A percentile compares a stretch with the other conserved stretches of the same genome.
Evolutionary conservation across 139 green algal species (phyloP).

Genomic region (Astrephomene gubernaculifera): DNA sequence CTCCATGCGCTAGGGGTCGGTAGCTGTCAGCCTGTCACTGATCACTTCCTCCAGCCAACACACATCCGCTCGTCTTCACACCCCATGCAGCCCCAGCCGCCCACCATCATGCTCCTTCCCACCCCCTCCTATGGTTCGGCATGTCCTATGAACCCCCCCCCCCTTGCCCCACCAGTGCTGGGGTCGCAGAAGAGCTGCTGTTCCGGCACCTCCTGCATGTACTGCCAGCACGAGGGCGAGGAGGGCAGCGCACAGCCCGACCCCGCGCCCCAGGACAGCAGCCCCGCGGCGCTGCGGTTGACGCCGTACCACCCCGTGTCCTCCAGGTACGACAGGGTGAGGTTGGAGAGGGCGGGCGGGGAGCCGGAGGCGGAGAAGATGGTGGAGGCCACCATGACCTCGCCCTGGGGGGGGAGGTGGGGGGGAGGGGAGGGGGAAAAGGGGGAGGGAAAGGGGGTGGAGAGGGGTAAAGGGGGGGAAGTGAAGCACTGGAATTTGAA

Average conservation of each 20-base stretch:
- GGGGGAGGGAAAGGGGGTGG: neutral
- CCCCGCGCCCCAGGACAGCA: slow-evolving; percentile 52
- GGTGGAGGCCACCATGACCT: slow-evolving; percentile 72
- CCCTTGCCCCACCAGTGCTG: neutral
- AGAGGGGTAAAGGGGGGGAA: neutral
- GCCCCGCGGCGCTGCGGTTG: slow-evolving; percentile 46
- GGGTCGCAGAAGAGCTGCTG: slow-evolving; percentile 39
- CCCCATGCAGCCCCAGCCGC: no score
- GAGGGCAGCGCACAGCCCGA: slow-evolving; percentile 52
- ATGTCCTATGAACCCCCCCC: no score
- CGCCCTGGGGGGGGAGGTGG: slow-evolving; percentile 43
- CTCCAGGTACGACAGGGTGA: slow-evolving; percentile 68
- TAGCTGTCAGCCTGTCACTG: no score
- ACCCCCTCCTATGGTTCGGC: no score
- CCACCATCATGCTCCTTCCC: no score
- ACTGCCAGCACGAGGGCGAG: neutral
- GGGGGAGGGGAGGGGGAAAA: neutral
- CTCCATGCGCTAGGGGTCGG: no score
- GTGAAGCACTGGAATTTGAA: neutral
- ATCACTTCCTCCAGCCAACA: no score
- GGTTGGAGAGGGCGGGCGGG: slow-evolving; percentile 53
- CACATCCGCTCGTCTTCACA: no score
- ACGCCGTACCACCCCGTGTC: slow-evolving; percentile 27
- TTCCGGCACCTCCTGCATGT: slow-evolving; percentile 8
- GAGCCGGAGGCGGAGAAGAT: slow-evolving; percentile 50